Evolutionary conservation across 2,329 filamentous ascomycete species (phyloP).

Genomic region (Trichophyton schoenleinii): DNA sequence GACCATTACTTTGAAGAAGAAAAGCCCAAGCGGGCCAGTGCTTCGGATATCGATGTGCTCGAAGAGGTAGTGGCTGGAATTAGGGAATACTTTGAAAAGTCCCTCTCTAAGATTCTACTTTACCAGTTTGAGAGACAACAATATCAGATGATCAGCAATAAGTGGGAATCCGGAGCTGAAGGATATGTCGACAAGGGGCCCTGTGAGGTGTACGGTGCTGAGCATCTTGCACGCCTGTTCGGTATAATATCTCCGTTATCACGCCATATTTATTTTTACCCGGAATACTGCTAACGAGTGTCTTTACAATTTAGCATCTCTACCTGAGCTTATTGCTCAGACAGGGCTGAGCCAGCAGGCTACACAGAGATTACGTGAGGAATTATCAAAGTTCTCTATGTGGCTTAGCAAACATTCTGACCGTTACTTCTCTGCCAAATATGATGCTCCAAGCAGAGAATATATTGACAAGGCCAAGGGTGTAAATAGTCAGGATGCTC

Average conservation of each 20-base stretch:
- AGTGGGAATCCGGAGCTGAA: slow-evolving; percentile 51
- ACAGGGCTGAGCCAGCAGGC: slow-evolving; percentile 96
- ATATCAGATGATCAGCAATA: slow-evolving; percentile 63
- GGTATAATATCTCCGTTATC: slow-evolving; percentile 43
- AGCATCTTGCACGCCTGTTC: slow-evolving; percentile 79
- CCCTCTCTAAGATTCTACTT: slow-evolving; percentile 72
- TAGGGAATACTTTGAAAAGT: slow-evolving; percentile 88
- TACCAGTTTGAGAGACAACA: slow-evolving; percentile 91
- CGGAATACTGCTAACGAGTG: slow-evolving; percentile 1
- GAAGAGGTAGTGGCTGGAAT: slow-evolving; percentile 80
- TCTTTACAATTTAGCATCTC: slow-evolving; percentile 48
- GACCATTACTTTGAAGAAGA: slow-evolving; percentile 66
- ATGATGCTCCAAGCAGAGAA: slow-evolving; percentile 30
- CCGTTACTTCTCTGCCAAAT: slow-evolving; percentile 54
- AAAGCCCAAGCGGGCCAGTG: slow-evolving; percentile 44
- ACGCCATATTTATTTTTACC: not conserved
- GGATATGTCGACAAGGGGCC: slow-evolving; percentile 58
- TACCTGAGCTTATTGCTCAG: slow-evolving; percentile 88
- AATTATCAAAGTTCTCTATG: slow-evolving; percentile 70
- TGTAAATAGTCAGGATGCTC: slow-evolving; percentile 11
- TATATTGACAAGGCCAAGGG: slow-evolving; percentile 25
- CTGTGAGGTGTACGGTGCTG: slow-evolving; percentile 77
- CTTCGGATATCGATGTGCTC: slow-evolving; percentile 61
- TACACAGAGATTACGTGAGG: slow-evolving; percentile 75
- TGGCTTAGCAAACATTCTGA: slow-evolving; percentile 71